Base-by-base conservation (phyloP, 352 stramenopile genomes). In the Pythium graminicola region DNA sequence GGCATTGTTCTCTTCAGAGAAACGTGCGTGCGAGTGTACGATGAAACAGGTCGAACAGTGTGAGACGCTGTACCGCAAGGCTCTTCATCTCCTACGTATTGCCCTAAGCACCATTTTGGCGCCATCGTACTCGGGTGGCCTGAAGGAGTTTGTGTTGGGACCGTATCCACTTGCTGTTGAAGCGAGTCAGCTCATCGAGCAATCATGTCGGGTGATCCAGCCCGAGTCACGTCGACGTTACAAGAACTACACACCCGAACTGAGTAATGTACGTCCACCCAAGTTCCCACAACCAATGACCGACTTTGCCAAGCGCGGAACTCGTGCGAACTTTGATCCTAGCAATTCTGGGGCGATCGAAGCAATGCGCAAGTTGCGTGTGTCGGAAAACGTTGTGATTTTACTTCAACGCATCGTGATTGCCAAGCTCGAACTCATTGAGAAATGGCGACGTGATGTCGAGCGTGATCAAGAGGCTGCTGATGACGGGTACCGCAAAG, bases 361-460 rank as follows among this genome's bases (percentile, higher is more conserved):
- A 53, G 66, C 67, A 33, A 62, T 65, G 66, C 77, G 81, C 32
- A 72, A 74, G 51, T 68, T 92, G n/a, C 72, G 76, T 28, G 63
- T 62, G 4, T 76, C 70, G 50, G 81, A 92, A 62, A 86, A 73
- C 60, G 72, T 80, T 9, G 73, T 89, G 55, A 67, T 89, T 48
- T 71, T 83, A 46, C 83, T 72, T 43, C 81, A 92, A 31, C 81
- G 80, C 45, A 62, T 89, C n/a, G 81, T 75, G 50, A 74, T 86
- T 41, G 68, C 86, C 52, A 86, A 89, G 56, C 65, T 89, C 24
- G 78, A 92, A 31, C 31, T 84, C 27, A 58, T 92, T 13, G 69
- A 85, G 31, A 60, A 70, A 56, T 92, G 81, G 81, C 67, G 72
- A 43, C 48, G 48, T 10, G 66, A 70, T 1, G 75, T 92, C 11